These are phyloP conservation scores for Rugonectria rugulosa DNA, from an alignment of 2,329 filamentous ascomycete species.

Conservation along the genomic window DNA sequence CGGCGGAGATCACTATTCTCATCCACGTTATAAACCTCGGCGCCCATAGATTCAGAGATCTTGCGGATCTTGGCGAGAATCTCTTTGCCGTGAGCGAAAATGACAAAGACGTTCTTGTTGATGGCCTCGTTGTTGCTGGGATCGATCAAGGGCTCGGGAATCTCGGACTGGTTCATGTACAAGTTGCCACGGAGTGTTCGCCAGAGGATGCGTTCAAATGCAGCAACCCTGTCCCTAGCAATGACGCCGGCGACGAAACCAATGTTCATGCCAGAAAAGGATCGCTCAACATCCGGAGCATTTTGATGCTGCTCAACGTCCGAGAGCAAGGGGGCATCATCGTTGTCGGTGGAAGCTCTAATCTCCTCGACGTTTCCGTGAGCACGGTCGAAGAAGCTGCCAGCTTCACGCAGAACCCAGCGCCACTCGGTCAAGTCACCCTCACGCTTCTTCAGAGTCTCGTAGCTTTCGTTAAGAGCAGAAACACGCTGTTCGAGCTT, in stretches of 20 bases:
- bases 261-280: conserved; percentile 98
- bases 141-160: conserved; percentile 90
- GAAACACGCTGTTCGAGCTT: conserved; percentile 89
- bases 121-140: conserved; percentile 90
- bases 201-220: conserved; percentile 98
- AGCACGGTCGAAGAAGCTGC: conserved; percentile 95
- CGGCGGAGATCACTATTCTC: conserved; percentile 95
- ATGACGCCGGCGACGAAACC: conserved; percentile 98
- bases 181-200: conserved; percentile 95
- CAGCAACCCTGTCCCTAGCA: conserved; percentile 86
- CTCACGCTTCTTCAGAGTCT: conserved; percentile 97
- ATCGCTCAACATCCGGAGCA: conserved; percentile 76
- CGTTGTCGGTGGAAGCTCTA: conserved; percentile 85
- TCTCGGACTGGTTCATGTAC: conserved; percentile 99
- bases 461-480: conserved; percentile 96
- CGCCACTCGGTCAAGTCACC: conserved; percentile 98
- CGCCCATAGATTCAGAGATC: conserved; percentile 96
- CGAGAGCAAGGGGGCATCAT: conserved; percentile 90
- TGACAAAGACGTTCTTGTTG: conserved; percentile 98
- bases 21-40: conserved; percentile 95
- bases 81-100: conserved; percentile 98
- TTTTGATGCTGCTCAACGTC: conserved; percentile 86
- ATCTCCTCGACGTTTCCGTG: conserved; percentile 98
- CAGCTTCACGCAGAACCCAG: conserved; percentile 95
- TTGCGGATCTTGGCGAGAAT: conserved; percentile 99